Evolutionary conservation across 2,329 filamentous ascomycete species (phyloP), one percentile per base, ranked within the genome.

Genomic region (Phialophora tarda): DNA sequence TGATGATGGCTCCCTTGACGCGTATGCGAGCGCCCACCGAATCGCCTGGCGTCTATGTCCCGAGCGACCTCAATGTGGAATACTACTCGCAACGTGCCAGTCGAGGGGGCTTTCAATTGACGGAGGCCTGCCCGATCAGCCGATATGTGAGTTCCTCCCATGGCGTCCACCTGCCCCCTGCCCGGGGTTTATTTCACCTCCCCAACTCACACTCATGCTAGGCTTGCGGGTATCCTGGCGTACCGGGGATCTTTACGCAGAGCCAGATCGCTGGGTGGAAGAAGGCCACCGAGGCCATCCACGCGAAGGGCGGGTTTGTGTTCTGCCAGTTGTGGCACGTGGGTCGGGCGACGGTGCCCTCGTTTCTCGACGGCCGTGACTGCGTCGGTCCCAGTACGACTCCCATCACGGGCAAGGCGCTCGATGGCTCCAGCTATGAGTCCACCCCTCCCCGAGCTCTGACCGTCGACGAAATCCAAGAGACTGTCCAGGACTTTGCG

Each of bases 241-340:
- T 69, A 1, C 69, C 69, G 10, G 67, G 67, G 1, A 70, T 71
- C 21, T 71, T 64, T 48, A 70, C 62, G 12, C 5, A 28, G n/a
- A 28, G 79, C 23, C 83, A 86, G 69, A 78, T 81, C 54, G 75
- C 77, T 4, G 82, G 79, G 17, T 85, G 83, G 83, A 84, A 83
- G 68, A 78, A 78, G 65, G 80, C 84, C 32, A 82, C 82, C 0
- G 79, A 84, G 48, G 81, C 79, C 10, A 81, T 86, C 1, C 84
- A 85, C 66, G 77, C 77, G 11, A 82, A 83, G 65, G 83, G 83
- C 4, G 82, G 82, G 4, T 79, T 77, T 69, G 84, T 86, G 62
- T 77, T 73, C 48, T 75, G 74, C 62, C 77, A 79, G 47, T 65
- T 79, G 2, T 78, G 77, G 77, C 75, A 77, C 53, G 74, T 75